These are phyloP conservation scores for Saturnispora serradocipensis DNA, from an alignment of 805 yeast species.

Conservation along the genomic window DNA sequence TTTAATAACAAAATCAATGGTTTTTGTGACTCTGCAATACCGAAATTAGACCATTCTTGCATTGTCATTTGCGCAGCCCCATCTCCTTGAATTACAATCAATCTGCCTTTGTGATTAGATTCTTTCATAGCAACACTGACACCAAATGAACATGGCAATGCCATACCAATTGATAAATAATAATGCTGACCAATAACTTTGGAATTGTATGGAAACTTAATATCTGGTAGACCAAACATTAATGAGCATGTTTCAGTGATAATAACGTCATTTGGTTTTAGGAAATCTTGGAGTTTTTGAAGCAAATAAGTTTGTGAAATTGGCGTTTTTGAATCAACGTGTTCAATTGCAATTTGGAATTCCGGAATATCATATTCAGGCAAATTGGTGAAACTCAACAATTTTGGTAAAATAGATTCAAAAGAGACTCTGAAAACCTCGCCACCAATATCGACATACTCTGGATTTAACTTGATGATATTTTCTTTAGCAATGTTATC, in stretches of 20 bases:
- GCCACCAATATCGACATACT: slow-evolving; percentile 40
- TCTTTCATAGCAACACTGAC: slow-evolving; percentile 67
- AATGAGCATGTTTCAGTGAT: slow-evolving; percentile 79
- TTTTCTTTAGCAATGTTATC: slow-evolving; percentile 32
- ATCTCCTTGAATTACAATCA: slow-evolving; percentile 77
- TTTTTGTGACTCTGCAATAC: slow-evolving; percentile 44
- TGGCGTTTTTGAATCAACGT: slow-evolving; percentile 23
- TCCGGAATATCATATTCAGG: slow-evolving; percentile 10
- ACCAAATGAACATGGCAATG: slow-evolving; percentile 81
- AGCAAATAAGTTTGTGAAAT: slow-evolving; percentile 42
- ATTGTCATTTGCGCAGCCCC: slow-evolving; percentile 94
- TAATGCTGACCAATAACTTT: slow-evolving; percentile 57
- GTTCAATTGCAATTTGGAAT: slow-evolving; percentile 13
- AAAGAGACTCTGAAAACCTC: slow-evolving; percentile 35
- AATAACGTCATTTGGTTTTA: slow-evolving; percentile 55
- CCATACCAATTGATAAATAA: slow-evolving; percentile 82
- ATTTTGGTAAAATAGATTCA: slow-evolving; percentile 36
- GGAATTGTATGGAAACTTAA: slow-evolving; percentile 47
- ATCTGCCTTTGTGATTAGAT: slow-evolving; percentile 34
- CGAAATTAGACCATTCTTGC: slow-evolving; percentile 46
- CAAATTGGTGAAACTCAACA: slow-evolving; percentile 24
- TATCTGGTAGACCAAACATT: slow-evolving; percentile 66
- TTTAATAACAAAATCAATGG: slow-evolving; percentile 71
- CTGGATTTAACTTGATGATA: slow-evolving; percentile 43
- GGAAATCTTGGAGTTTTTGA: slow-evolving; percentile 26